Base-by-base conservation (phyloP, 2,329 filamentous ascomycete species). In the Alternaria solani region DNA sequence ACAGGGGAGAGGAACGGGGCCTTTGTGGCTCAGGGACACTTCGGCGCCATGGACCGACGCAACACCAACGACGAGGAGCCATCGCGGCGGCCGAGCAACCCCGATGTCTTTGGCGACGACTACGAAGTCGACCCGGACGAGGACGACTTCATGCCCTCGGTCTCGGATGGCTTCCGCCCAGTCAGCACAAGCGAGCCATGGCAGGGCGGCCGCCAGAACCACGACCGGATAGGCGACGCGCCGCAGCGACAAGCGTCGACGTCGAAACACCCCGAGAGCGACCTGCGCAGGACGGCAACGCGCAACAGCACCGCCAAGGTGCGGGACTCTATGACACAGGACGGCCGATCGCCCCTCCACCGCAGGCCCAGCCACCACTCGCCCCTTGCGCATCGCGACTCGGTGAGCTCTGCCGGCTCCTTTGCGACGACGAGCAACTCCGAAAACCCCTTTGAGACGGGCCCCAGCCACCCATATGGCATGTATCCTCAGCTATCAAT, bases 391-490 rank as follows among this genome's bases (percentile, higher is more conserved):
- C 73, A 78, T 68, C 74, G 76, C 59, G 67, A 74, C 59, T 75
- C 77, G 14, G 67, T 80, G 64, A 75, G 76, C 66, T 73, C 77
- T 11, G 73, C 79, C 4, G 81, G 76, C 4, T 83, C 81, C 6
- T 80, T 79, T 60, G 76, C 75, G 32, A 78, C 78, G 16, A 79
- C 73, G 58, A 72, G 72, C 41, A 75, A 76, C 34, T 79, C 82
- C 4, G 84, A 92, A 58, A 89, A 87, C 59, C 90, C 90, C 12
- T 91, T 93, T 66, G 86, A 86, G 54, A 90, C 89, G 4, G 90
- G 89, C 3, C 92, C 93, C 18, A 95, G 91, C 54, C 91, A 95
- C 77, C 91, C 92, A 0, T 96, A 96, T 75, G 87, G 87, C 68
- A 90, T 94, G 87, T 96, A 96, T 76, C 87, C 90, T 7, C 93